phyloP scores from a whole-genome alignment of 2,329 filamentous ascomycete genomes.

The Mariannaea sp. region DNA sequence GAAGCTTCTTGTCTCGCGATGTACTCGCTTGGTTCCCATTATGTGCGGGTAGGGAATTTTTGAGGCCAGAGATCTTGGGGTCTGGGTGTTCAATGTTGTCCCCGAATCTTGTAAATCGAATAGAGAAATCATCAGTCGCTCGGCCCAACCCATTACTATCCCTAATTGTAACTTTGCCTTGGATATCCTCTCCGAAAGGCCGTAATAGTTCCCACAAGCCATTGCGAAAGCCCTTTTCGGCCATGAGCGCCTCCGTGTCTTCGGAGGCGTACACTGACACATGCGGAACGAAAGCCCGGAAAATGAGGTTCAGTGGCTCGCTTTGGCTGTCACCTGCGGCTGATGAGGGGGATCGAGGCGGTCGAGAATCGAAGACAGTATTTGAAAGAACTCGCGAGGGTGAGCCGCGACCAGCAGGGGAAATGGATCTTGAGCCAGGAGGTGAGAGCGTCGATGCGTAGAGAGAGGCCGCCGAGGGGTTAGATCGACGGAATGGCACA shows the following conservation, averaged over 20 bases:
- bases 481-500: slow-evolving; percentile 58
- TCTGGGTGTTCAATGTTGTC: slow-evolving; percentile 60
- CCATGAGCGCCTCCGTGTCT: slow-evolving; percentile 80
- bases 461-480: slow-evolving; percentile 63
- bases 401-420: slow-evolving; percentile 65
- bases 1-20: slow-evolving; percentile 38
- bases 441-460: slow-evolving; percentile 71
- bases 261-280: slow-evolving; percentile 85
- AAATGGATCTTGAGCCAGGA: slow-evolving; percentile 69
- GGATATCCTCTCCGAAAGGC: slow-evolving; percentile 87
- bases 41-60: slow-evolving; percentile 40
- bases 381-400: slow-evolving; percentile 61
- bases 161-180: slow-evolving; percentile 85
- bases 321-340: slow-evolving; percentile 51
- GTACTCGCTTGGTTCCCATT: slow-evolving; percentile 37
- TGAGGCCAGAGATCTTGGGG: slow-evolving; percentile 39
- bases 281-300: slow-evolving; percentile 86
- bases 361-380: slow-evolving; percentile 59
- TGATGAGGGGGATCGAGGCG: slow-evolving; percentile 52
- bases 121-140: slow-evolving; percentile 85
- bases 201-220: slow-evolving; percentile 85
- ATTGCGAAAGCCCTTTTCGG: slow-evolving; percentile 80
- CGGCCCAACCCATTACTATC: slow-evolving; percentile 87
- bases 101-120: slow-evolving; percentile 80
- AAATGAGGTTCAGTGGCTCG: slow-evolving; percentile 68